Evolutionary conservation across 345 rosid genomes (phyloP).

Genomic region (Dovyalis caffra): DNA sequence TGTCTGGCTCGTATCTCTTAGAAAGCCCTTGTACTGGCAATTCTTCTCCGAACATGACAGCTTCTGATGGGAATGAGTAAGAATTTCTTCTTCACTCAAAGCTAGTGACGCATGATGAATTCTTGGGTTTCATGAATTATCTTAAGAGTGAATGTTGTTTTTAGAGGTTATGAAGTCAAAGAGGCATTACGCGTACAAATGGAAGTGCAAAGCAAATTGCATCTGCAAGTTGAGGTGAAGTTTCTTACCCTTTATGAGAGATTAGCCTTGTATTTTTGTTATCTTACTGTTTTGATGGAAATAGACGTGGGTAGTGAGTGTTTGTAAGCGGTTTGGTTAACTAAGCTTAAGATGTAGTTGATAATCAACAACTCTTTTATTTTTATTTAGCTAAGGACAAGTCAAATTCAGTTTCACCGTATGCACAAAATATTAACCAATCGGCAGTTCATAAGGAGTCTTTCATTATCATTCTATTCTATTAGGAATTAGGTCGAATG

Average conservation of each 20-base stretch:
- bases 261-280: neutral
- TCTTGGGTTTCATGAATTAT: constrained; percentile 12
- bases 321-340: neutral
- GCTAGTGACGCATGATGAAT: neutral
- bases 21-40: constrained; percentile 39
- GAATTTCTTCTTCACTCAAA: constrained; percentile 23
- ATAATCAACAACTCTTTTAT: neutral
- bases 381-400: neutral
- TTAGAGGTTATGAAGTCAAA: constrained; percentile 63
- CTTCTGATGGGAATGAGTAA: constrained; percentile 68
- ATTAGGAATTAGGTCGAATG: neutral
- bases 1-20: constrained; percentile 50
- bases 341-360: neutral
- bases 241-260: neutral
- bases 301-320: neutral
- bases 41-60: constrained; percentile 39
- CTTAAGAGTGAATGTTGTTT: constrained; percentile 8
- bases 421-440: neutral
- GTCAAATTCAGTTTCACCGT: neutral
- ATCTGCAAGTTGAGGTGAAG: constrained; percentile 70
- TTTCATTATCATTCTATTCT: neutral
- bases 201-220: constrained; percentile 82
- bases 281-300: neutral
- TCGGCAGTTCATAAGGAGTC: neutral
- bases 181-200: constrained; percentile 74